Percentiles rank a stretch among this genome's conserved stretches.
Evolutionary conservation across 345 rosid genomes (phyloP).

Genomic region (Zanthoxylum bungeanum): DNA sequence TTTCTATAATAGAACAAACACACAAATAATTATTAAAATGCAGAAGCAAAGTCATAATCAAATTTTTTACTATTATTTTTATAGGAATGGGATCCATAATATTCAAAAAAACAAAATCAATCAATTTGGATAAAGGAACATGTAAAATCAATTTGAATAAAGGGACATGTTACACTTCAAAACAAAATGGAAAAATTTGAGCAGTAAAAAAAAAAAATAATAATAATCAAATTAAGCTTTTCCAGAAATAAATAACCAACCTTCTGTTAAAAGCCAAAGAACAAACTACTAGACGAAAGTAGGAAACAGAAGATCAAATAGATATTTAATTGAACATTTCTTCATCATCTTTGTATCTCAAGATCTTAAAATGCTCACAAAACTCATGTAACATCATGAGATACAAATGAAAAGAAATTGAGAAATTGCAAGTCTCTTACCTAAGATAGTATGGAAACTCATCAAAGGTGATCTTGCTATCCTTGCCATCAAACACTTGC

Average conservation of each 20-base stretch:
- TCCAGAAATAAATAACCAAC: background rate
- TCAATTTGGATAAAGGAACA: background rate
- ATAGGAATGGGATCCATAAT: background rate
- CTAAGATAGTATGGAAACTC: slow-evolving; percentile 91
- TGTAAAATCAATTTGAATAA: too few species aligned
- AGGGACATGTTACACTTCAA: background rate
- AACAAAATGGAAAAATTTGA: background rate
- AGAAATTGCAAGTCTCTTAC: slow-evolving; percentile 27
- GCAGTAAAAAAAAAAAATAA: background rate
- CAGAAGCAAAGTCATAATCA: background rate
- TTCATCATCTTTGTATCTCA: background rate
- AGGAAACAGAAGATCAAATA: slow-evolving; percentile 7
- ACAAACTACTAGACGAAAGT: background rate
- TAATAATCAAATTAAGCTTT: too few species aligned
- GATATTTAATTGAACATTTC: background rate
- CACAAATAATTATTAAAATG: slow-evolving; percentile 1
- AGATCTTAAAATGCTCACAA: background rate
- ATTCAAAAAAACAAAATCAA: background rate
- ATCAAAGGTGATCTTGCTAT: slow-evolving; percentile 58
- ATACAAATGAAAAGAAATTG: background rate
- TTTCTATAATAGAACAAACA: slow-evolving; percentile 8
- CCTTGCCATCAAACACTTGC: slow-evolving; percentile 67
- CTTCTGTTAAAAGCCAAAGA: background rate
- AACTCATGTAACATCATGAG: slow-evolving; percentile 2
- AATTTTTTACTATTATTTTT: background rate